These are phyloP conservation scores for Trichomonas tenax DNA, from an alignment of 208 protist species.

Conservation along the genomic window DNA sequence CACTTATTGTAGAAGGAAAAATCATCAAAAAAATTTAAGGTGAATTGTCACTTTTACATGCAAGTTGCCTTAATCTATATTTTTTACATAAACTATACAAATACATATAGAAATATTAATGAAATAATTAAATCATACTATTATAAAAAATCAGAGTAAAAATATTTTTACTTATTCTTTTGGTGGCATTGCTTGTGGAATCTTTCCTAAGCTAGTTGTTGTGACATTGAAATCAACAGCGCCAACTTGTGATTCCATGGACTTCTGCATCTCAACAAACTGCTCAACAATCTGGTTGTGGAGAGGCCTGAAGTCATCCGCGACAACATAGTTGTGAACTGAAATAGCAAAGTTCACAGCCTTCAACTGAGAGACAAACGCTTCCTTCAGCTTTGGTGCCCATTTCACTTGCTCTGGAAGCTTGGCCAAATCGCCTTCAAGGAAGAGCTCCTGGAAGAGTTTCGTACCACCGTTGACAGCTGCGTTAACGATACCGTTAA, in stretches of 20 bases:
- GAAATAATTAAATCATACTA: too few relatives aligned
- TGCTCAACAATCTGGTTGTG: not conserved
- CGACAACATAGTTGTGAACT: not conserved
- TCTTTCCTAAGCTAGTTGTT: not conserved
- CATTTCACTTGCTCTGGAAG: not conserved
- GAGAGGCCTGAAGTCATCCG: not conserved
- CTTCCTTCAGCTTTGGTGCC: not conserved
- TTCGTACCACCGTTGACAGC: constrained; percentile 19
- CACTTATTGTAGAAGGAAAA: too few relatives aligned
- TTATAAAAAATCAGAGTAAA: too few relatives aligned
- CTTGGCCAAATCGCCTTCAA: not conserved
- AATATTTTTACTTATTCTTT: not conserved
- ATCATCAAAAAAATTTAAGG: too few relatives aligned
- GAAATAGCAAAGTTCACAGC: not conserved
- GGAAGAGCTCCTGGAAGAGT: not conserved
- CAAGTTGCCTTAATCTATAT: too few relatives aligned
- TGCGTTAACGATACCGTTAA: not conserved
- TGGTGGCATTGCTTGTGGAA: not conserved
- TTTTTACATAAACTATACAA: too few relatives aligned
- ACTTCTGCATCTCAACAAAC: not conserved
- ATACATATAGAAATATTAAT: too few relatives aligned
- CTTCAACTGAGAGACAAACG: not conserved
- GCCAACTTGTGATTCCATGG: not conserved
- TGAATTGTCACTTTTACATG: too few relatives aligned
- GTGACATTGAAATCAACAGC: not conserved